Percentiles rank a stretch among this genome's conserved stretches.
Evolutionary conservation across 1,284 basidiomycete species (phyloP).

Genomic region (Rhizoctonia solani): DNA sequence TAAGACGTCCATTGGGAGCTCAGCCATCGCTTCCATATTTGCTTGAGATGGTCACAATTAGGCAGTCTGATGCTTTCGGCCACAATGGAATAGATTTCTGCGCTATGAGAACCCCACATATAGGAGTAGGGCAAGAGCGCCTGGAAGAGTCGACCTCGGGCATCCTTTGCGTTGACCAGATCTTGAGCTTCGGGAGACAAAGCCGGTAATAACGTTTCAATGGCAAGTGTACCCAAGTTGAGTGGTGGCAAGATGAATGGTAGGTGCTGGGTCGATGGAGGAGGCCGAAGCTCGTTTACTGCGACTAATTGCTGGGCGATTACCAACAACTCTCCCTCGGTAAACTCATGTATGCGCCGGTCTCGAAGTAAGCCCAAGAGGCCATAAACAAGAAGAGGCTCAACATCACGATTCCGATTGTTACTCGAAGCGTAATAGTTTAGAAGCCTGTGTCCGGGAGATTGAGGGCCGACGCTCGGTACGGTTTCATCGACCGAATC

Average conservation of each 20-base stretch:
- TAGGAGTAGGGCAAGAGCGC: constrained; percentile 16
- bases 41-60: background rate
- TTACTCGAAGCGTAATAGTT: constrained; percentile 1
- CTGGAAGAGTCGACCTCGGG: background rate
- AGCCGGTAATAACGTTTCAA: constrained; percentile 2
- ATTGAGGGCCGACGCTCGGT: background rate
- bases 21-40: constrained; percentile 5
- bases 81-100: background rate
- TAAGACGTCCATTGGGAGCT: constrained; percentile 14
- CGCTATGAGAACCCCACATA: constrained; percentile 11
- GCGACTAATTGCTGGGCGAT: constrained; percentile 2
- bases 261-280: background rate
- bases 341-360: constrained; percentile 6
- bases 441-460: constrained; percentile 10
- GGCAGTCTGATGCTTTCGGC: constrained; percentile 1
- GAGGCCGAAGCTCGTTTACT: constrained; percentile 1
- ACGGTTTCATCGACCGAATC: background rate
- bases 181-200: constrained; percentile 1
- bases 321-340: background rate
- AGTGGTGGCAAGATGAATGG: constrained; percentile 6
- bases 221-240: background rate
- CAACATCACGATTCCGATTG: constrained; percentile 9
- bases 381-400: constrained; percentile 15
- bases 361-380: constrained; percentile 11
- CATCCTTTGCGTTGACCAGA: background rate